These are phyloP conservation scores for Nemania serpens DNA, from an alignment of 2,329 filamentous ascomycete genomes.

Conservation along the genomic window DNA sequence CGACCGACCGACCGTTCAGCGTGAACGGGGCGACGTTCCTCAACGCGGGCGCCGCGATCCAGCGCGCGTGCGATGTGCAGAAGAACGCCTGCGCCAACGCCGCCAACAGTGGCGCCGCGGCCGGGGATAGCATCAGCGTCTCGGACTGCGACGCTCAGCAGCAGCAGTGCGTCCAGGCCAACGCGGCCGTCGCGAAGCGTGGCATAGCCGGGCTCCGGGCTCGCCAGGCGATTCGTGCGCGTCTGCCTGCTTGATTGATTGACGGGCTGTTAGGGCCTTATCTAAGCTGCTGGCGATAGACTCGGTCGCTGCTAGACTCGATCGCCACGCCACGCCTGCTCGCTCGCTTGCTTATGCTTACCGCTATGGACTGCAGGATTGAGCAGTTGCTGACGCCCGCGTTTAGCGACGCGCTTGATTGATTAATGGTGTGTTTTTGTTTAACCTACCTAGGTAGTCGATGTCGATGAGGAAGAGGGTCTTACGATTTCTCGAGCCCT, in stretches of 20 bases:
- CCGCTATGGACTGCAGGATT: too few species aligned
- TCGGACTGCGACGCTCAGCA: conserved; percentile 51
- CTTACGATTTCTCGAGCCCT: too few species aligned
- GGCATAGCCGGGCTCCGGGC: conserved; percentile 12
- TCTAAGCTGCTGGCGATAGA: too few species aligned
- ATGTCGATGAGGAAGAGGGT: too few species aligned
- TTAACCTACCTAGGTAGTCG: too few species aligned
- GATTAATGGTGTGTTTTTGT: too few species aligned
- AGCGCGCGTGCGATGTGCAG: conserved; percentile 56
- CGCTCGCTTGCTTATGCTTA: too few species aligned
- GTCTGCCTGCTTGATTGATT: too few species aligned
- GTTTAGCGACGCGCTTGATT: too few species aligned
- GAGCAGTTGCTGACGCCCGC: too few species aligned
- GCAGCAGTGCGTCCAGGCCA: conserved; percentile 41
- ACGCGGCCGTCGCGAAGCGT: conserved; percentile 23
- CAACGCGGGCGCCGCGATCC: conserved; percentile 49
- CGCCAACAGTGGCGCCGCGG: conserved; percentile 47
- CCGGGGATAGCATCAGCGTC: conserved; percentile 40
- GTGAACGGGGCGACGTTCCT: conserved; percentile 62
- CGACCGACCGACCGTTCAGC: conserved; percentile 49
- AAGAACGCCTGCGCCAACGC: conserved; percentile 56
- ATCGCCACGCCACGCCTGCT: too few species aligned
- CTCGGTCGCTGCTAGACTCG: too few species aligned
- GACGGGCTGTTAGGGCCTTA: background rate
- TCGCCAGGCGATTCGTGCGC: background rate